Conservation (phyloP, 208 protist species). For the Crithidia thermophila region DNA sequence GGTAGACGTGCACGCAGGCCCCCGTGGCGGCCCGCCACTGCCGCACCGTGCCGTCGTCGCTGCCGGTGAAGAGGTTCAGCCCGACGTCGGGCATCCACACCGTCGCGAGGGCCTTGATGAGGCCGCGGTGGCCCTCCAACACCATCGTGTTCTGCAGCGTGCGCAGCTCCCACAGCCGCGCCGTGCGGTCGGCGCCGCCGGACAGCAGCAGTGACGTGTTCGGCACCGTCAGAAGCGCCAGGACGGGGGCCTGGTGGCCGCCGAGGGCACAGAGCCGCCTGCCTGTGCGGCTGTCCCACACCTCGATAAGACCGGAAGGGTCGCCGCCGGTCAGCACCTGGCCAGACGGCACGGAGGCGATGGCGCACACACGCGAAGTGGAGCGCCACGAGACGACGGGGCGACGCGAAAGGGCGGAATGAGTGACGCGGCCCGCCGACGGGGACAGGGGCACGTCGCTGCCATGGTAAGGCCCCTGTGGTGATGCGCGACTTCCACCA, state of each 20-base stretch:
- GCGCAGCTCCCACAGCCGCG: constrained; percentile 44
- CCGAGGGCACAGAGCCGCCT: constrained; percentile 30
- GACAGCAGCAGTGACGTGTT: constrained; percentile 35
- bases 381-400: constrained; percentile 46
- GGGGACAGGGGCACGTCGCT: not conserved
- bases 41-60: constrained; percentile 58
- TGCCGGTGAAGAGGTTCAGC: constrained; percentile 48
- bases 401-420: constrained; percentile 23
- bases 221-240: constrained; percentile 29
- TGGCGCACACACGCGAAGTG: constrained; percentile 29
- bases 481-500: no score
- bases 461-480: not conserved
- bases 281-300: constrained; percentile 56
- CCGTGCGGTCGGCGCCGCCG: constrained; percentile 41
- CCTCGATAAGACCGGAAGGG: constrained; percentile 34
- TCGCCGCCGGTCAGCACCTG: constrained; percentile 44
- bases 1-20: constrained; percentile 49
- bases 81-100: constrained; percentile 29
- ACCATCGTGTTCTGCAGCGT: constrained; percentile 45
- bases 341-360: constrained; percentile 36
- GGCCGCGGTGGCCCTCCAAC: constrained; percentile 42
- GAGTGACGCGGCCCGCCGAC: not conserved
- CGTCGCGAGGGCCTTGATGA: constrained; percentile 31
- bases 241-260: constrained; percentile 40
- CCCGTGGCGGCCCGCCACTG: constrained; percentile 46